phyloP scores from a whole-genome alignment of 139 green algal genomes.

The Spirogloea muscicola region DNA sequence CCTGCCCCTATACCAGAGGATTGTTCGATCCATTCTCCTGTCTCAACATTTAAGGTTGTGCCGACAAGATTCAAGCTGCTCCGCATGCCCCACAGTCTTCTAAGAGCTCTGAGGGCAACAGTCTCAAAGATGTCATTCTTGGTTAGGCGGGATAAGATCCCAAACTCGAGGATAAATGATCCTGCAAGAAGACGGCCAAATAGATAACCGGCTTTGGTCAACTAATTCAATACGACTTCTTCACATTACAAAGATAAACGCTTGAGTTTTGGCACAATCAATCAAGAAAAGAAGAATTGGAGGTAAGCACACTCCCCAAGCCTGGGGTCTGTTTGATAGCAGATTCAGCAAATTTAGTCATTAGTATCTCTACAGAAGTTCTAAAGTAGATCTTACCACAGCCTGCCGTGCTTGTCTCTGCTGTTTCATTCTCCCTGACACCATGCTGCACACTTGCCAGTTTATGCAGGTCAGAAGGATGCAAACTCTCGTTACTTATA shows the following conservation, averaged over 20 bases:
- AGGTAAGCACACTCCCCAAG: not conserved
- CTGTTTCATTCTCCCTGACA: conserved; percentile 5
- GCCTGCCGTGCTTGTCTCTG: conserved; percentile 42
- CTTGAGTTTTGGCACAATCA: too few relatives aligned
- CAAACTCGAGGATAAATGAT: conserved; percentile 52
- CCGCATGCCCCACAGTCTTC: conserved; percentile 16
- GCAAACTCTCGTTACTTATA: too few relatives aligned
- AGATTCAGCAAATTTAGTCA: too few relatives aligned
- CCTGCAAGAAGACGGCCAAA: not conserved
- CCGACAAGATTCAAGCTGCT: conserved; percentile 16
- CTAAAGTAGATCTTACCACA: too few relatives aligned
- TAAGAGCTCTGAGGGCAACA: not conserved
- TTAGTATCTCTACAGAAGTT: too few relatives aligned
- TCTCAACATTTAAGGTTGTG: conserved; percentile 32
- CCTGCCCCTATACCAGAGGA: conserved; percentile 17
- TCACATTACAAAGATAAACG: too few relatives aligned
- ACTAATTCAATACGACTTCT: too few relatives aligned
- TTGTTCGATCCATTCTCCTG: conserved; percentile 20
- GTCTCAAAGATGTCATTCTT: not conserved
- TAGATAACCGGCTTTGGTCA: too few relatives aligned
- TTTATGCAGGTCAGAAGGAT: too few relatives aligned
- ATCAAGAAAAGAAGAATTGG: too few relatives aligned
- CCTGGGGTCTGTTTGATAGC: too few relatives aligned
- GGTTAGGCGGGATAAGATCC: conserved; percentile 36
- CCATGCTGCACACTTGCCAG: conserved; percentile 22